Evolutionary conservation across 371 early-diverging fungal species (phyloP), one percentile per base, ranked within the genome.

Genomic region (Mucor saturninus): DNA sequence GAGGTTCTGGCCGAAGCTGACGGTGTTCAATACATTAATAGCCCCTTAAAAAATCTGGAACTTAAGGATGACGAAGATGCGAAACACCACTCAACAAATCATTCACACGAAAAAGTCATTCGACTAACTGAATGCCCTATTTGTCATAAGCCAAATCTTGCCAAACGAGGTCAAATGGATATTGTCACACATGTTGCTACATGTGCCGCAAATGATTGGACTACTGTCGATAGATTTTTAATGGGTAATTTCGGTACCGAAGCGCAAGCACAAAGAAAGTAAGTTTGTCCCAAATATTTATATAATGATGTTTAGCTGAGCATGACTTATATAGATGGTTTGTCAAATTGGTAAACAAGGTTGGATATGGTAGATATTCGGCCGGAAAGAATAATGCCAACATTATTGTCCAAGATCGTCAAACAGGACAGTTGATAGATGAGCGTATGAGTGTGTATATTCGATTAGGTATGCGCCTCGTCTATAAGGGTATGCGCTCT

Each of bases 361-460:
- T 92, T 2, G 87, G 92, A 14, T 93, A 89, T 71, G 92, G 93
- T 42, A 82, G 79, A 43, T 91, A 91, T 65, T 77, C 81, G 26
- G 71, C 87, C 56, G 93, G 93, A 50, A 86, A 76, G 29, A 86
- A 84, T 59, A 86, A 87, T 59, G 92, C 89, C 56, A 92, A 91
- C 62, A 93, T 95, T 53, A 80, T 93, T 32, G 89, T 92, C 1
- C 89, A 90, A 71, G 92, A 93, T 61, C 78, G 95, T 21, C 26
- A 54, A 6, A 89, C 91, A 0, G 93, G 93, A 0, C 85, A 84
- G 56, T 74, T 93, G 55, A 69, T 90, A 11, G 94, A 95, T 64
- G 95, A 95, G 54, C 86, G 89, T 49, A 94, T 95, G 79, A 90
- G 93, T 35, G 82, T 90, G 0, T 95, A 92, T 65, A 85, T 94